Evolutionary conservation across 202 grass and related monocot genomes (phyloP).

Genomic region (Digitaria exilis): DNA sequence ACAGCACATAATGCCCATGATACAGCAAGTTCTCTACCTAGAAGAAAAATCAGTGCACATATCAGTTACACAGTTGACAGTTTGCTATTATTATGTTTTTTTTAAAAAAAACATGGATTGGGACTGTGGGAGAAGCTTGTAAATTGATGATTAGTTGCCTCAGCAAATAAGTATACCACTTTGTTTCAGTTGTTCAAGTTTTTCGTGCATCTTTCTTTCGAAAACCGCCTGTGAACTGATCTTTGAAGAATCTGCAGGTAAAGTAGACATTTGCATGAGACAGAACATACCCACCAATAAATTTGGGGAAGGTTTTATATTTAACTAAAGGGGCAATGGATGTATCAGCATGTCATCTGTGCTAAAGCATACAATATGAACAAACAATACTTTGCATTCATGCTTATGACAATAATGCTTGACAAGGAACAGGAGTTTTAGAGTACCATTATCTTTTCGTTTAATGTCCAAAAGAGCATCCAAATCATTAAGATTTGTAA

Average conservation of each 20-base stretch:
- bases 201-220: constrained; percentile 89
- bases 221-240: constrained; percentile 60
- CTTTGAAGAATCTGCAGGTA: constrained; percentile 72
- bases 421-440: constrained; percentile 11
- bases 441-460: background rate
- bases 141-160: constrained; percentile 30
- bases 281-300: background rate
- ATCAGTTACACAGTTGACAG: background rate
- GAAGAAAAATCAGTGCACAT: constrained; percentile 34
- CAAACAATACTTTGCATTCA: constrained; percentile 20
- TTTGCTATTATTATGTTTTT: background rate
- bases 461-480: background rate
- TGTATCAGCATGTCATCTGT: background rate
- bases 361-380: constrained; percentile 18
- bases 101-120: too few relatives aligned
- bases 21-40: constrained; percentile 92
- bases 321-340: constrained; percentile 3
- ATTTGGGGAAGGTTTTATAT: background rate
- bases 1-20: constrained; percentile 95
- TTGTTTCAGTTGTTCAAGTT: constrained; percentile 80
- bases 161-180: constrained; percentile 62
- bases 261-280: constrained; percentile 37
- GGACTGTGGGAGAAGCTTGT: background rate
- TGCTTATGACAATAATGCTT: background rate
- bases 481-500: constrained; percentile 1